These are phyloP conservation scores for Papiliotrema terrestris DNA, from an alignment of 1,284 basidiomycete species.

Conservation along the genomic window DNA sequence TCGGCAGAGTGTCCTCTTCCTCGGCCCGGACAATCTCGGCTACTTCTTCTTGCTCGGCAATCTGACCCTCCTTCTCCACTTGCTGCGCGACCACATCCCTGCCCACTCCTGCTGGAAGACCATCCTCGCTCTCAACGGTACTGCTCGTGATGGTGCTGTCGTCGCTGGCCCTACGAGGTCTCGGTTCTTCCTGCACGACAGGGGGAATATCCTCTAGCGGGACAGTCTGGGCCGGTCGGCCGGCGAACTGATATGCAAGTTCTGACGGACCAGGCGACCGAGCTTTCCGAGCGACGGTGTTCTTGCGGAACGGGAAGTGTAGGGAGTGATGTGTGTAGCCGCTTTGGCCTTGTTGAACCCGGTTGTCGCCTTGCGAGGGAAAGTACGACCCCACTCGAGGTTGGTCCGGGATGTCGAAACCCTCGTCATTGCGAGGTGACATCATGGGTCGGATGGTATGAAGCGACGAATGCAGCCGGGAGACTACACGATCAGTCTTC, in stretches of 20 bases:
- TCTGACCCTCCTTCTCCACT: slow-evolving; percentile 44
- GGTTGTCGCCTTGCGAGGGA: neutral
- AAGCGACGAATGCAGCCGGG: slow-evolving; percentile 36
- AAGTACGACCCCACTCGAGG: slow-evolving; percentile 1
- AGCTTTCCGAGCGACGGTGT: slow-evolving; percentile 38
- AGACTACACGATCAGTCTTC: slow-evolving; percentile 12
- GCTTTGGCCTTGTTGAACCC: neutral
- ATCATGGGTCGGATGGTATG: slow-evolving; percentile 41
- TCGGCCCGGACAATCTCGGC: slow-evolving; percentile 37
- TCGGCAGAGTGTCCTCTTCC: neutral
- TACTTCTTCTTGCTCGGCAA: slow-evolving; percentile 55
- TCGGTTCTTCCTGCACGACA: neutral
- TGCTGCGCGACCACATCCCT: slow-evolving; percentile 27
- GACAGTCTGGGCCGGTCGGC: neutral
- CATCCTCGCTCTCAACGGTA: neutral
- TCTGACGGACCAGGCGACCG: slow-evolving; percentile 27
- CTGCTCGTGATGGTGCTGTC: neutral
- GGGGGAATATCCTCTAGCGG: neutral
- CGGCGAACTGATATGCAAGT: slow-evolving; percentile 31
- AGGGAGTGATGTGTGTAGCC: slow-evolving; percentile 13
- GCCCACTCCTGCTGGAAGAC: slow-evolving; percentile 5
- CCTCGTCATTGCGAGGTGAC: slow-evolving; percentile 1
- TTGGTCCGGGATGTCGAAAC: neutral
- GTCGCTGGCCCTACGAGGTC: neutral
- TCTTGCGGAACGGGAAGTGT: slow-evolving; percentile 41